Conservation (phyloP, 1,284 basidiomycete species). For the Mycocalia duriaeana region DNA sequence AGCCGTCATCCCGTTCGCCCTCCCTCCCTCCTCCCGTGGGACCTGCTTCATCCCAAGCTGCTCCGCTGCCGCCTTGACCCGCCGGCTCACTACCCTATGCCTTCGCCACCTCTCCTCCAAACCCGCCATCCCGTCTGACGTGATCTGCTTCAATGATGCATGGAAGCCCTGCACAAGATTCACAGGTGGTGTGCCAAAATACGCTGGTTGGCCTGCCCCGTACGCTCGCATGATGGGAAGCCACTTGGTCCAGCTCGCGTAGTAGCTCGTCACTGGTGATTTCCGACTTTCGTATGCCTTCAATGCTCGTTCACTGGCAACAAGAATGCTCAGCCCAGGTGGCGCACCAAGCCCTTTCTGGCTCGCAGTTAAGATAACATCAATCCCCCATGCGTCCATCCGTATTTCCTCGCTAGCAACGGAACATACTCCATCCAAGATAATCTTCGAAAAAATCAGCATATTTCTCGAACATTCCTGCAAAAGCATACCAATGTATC, state of each 20-base stretch:
- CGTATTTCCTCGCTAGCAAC: slow-evolving; percentile 88
- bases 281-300: slow-evolving; percentile 66
- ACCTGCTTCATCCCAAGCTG: slow-evolving; percentile 69
- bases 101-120: slow-evolving; percentile 72
- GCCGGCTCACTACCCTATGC: slow-evolving; percentile 64
- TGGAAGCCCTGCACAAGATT: slow-evolving; percentile 86
- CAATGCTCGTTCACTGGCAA: slow-evolving; percentile 74
- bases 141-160: slow-evolving; percentile 66
- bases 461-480: neutral
- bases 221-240: slow-evolving; percentile 84
- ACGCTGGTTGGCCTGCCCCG: slow-evolving; percentile 57
- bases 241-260: slow-evolving; percentile 86
- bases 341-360: slow-evolving; percentile 90
- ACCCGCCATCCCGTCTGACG: slow-evolving; percentile 43
- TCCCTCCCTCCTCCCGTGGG: slow-evolving; percentile 46
- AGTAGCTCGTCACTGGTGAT: slow-evolving; percentile 71
- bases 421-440: slow-evolving; percentile 88
- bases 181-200: slow-evolving; percentile 87
- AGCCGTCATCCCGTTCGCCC: slow-evolving; percentile 84
- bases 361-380: slow-evolving; percentile 78
- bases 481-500: slow-evolving; percentile 58
- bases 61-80: slow-evolving; percentile 62
- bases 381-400: slow-evolving; percentile 86
- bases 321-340: slow-evolving; percentile 81
- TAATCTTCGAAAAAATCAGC: slow-evolving; percentile 37